Conservation (phyloP, 441 rosid genomes). For the Euphorbia neoarborescens region DNA sequence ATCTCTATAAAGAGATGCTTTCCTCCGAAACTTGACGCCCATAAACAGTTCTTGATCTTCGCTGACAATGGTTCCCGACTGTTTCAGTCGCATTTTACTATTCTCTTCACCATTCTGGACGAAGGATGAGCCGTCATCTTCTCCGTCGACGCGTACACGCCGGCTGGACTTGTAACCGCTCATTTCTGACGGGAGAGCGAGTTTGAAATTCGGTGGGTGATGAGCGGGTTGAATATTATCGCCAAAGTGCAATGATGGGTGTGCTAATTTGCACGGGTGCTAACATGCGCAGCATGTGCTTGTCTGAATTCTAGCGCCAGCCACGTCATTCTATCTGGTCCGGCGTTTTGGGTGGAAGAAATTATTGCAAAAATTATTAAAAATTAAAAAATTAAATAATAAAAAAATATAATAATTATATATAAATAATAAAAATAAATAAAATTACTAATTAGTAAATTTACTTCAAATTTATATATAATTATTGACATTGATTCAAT, state of each 20-base stretch:
- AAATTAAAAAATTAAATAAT: no score
- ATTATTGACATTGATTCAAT: no score
- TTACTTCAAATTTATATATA: no score
- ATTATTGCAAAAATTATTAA: not conserved
- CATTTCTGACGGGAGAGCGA: conserved; percentile 28
- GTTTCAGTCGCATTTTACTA: conserved; percentile 18
- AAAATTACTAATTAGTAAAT: no score
- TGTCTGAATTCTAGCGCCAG: conserved; percentile 3
- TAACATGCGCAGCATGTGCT: conserved; percentile 15
- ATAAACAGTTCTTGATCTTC: conserved; percentile 74
- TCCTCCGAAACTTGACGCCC: conserved; percentile 69
- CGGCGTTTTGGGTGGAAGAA: not conserved
- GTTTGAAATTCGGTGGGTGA: conserved; percentile 20
- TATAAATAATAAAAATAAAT: no score
- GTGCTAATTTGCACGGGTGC: not conserved
- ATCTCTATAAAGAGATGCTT: conserved; percentile 70
- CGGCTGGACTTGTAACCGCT: conserved; percentile 29
- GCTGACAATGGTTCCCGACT: conserved; percentile 38
- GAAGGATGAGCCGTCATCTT: conserved; percentile 19
- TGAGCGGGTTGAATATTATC: not conserved
- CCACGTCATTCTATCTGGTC: conserved; percentile 7
- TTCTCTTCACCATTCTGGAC: not conserved
- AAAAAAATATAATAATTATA: no score
- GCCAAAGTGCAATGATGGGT: not conserved
- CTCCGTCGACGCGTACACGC: conserved; percentile 50